phyloP scores from a whole-genome alignment of 192 early-diverging fungal species.

The Cetraspora pellucida region DNA sequence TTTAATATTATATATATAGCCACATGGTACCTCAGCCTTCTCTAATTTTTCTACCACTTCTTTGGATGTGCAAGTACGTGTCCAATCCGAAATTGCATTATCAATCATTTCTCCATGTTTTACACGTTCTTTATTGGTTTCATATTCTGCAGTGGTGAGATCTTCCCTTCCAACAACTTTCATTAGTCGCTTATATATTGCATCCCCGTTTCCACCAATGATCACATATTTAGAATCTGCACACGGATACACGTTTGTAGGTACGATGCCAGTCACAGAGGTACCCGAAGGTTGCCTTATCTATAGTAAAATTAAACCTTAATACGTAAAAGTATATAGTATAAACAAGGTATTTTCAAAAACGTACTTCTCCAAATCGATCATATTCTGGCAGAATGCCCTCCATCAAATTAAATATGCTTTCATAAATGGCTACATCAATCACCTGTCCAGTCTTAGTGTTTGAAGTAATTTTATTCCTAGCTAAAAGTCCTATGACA shows the following conservation, averaged over 20 bases:
- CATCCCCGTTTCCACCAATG: conserved; percentile 56
- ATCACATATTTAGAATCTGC: conserved; percentile 52
- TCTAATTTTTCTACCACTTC: conserved; percentile 42
- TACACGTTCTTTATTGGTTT: conserved; percentile 50
- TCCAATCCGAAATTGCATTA: conserved; percentile 49
- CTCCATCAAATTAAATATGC: conserved; percentile 55
- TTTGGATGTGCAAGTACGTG: conserved; percentile 36
- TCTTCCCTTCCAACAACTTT: conserved; percentile 46
- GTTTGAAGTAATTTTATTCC: conserved; percentile 36
- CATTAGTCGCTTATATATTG: conserved; percentile 53
- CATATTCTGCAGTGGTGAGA: conserved; percentile 46
- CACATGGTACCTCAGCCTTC: conserved; percentile 49
- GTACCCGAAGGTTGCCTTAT: conserved; percentile 56
- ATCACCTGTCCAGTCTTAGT: conserved; percentile 47
- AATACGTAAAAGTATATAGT: background rate
- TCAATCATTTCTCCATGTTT: conserved; percentile 45
- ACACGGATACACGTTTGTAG: conserved; percentile 51
- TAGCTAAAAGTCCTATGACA: conserved; percentile 42
- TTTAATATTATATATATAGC: conserved; percentile 52
- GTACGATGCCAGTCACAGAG: conserved; percentile 55
- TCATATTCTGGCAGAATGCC: conserved; percentile 54
- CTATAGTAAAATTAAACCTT: background rate
- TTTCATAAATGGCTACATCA: conserved; percentile 56
- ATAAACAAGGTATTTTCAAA: background rate
- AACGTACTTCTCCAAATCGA: conserved; percentile 42